Percentiles rank a stretch among this genome's conserved stretches.
These are phyloP conservation scores for Cystobasidium onofrii DNA, from an alignment of 768 basidiomycete species.

Conservation along the genomic window DNA sequence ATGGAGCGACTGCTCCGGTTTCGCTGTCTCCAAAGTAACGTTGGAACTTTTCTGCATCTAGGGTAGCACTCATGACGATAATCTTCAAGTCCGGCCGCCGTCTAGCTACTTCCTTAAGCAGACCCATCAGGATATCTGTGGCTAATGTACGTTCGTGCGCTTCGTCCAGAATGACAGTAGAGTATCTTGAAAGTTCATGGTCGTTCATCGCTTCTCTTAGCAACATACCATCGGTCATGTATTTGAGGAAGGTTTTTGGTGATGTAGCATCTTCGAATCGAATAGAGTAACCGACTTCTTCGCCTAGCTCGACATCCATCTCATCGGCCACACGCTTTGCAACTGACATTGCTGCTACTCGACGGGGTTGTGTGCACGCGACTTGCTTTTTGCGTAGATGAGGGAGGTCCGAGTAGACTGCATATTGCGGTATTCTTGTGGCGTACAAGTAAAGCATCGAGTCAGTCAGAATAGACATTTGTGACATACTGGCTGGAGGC, in stretches of 20 bases:
- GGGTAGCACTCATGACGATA: constrained; percentile 96
- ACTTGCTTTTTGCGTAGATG: constrained; percentile 78
- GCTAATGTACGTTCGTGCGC: constrained; percentile 96
- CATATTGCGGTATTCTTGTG: constrained; percentile 86
- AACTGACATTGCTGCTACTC: constrained; percentile 96
- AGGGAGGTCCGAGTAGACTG: constrained; percentile 83
- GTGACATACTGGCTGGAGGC: no score
- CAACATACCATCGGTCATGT: constrained; percentile 99
- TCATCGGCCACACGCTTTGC: constrained; percentile 98
- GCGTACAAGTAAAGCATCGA: neutral
- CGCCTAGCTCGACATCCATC: constrained; percentile 92
- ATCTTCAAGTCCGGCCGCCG: constrained; percentile 83
- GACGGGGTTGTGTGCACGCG: constrained; percentile 90
- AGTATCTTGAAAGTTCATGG: constrained; percentile 75
- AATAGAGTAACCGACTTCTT: constrained; percentile 94
- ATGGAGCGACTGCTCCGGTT: constrained; percentile 46
- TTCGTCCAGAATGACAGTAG: constrained; percentile 96
- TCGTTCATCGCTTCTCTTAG: constrained; percentile 76
- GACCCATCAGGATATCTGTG: constrained; percentile 96
- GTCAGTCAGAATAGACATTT: constrained; percentile 12
- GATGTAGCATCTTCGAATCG: constrained; percentile 96
- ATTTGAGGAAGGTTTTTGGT: constrained; percentile 83
- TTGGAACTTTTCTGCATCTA: constrained; percentile 93
- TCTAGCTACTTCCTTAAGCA: constrained; percentile 74
- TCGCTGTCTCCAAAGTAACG: constrained; percentile 63